Conservation (phyloP, 1,284 basidiomycete species). For the Phellinidium pouzarii region DNA sequence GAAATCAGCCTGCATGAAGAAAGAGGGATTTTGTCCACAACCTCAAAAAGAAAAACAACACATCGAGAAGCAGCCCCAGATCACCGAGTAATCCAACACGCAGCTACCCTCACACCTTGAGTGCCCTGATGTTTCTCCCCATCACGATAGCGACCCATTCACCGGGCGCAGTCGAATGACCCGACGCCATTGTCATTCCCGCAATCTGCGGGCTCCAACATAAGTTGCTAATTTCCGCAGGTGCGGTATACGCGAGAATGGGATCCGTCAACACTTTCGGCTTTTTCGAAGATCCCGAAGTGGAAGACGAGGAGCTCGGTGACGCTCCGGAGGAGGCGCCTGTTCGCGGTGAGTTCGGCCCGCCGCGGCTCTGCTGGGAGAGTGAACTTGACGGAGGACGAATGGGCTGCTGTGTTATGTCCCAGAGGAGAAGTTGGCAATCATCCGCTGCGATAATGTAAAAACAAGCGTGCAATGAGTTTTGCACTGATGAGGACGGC, state of each 20-base stretch:
- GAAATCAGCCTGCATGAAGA: too few species aligned
- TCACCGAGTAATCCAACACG: too few species aligned
- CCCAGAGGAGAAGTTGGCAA: constrained; percentile 86
- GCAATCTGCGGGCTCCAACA: constrained; percentile 81
- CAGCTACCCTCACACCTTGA: constrained; percentile 56
- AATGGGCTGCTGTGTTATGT: constrained; percentile 53
- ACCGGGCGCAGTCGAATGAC: constrained; percentile 65
- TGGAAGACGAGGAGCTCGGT: constrained; percentile 15
- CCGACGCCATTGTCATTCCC: constrained; percentile 65
- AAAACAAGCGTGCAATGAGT: neutral
- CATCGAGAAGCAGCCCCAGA: too few species aligned
- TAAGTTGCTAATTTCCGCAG: constrained; percentile 77
- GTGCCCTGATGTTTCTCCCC: constrained; percentile 75
- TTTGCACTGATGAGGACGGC: too few species aligned
- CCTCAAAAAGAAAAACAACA: too few species aligned
- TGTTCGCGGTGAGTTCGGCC: constrained; percentile 59
- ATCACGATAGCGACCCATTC: constrained; percentile 90
- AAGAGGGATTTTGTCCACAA: too few species aligned
- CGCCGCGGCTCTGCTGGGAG: constrained; percentile 57
- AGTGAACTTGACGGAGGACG: constrained; percentile 35
- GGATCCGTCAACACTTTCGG: constrained; percentile 60
- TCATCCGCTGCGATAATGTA: constrained; percentile 64
- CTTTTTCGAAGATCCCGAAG: constrained; percentile 64
- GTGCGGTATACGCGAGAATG: constrained; percentile 76
- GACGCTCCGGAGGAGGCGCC: neutral